Base-by-base conservation (phyloP, 2,329 filamentous ascomycete genomes). In the Calonectria pauciramosa region DNA sequence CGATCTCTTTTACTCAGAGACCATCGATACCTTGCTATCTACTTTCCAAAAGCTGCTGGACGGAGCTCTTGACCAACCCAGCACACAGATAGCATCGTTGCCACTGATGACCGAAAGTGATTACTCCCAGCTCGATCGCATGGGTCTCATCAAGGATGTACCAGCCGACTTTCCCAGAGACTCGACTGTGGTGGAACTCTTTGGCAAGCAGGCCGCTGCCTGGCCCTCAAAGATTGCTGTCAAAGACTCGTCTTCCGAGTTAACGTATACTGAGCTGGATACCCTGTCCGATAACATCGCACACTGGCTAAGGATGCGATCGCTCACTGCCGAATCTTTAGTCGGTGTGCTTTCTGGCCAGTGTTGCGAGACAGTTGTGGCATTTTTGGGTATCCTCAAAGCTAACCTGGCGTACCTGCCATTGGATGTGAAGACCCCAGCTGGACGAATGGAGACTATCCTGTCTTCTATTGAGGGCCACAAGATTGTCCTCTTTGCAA, bases 301-400 rank as follows among this genome's bases (percentile, higher is more conserved):
- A 23, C 1, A 13, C 63, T 72, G 54, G 69, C 23, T 75, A 9
- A 11, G 34, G n/a, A 28, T 36, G 8, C 28, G n/a, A 5, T 41
- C 59, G 7, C 41, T 67, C 7, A 7, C 44, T 6, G 11, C 71
- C 1, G 74, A 74, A 38, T 67, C 68, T 0, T 28, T 77, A 56
- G 44, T 77, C 1, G 75, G 71, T 16, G 73, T 77, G 2, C 64
- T 77, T 47, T 36, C 71, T 5, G 8, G 16, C 18, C 60, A 73
- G 20, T 75, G 68, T 5, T 76, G 75, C 16, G 52, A 73, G 79
- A 68, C 75, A 2, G 52, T 75, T 0, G 76, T 83, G 1, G 75
- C 81, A 0, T 78, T 81, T 70, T 64, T 81, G 7, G 78, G 73
- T 6, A 74, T 82, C 8, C 56, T 82, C 13, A 82, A 82, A 66